These are phyloP conservation scores for Alisma plantagoaquatica DNA, from an alignment of 106 monocot genomes.

Conservation along the genomic window DNA sequence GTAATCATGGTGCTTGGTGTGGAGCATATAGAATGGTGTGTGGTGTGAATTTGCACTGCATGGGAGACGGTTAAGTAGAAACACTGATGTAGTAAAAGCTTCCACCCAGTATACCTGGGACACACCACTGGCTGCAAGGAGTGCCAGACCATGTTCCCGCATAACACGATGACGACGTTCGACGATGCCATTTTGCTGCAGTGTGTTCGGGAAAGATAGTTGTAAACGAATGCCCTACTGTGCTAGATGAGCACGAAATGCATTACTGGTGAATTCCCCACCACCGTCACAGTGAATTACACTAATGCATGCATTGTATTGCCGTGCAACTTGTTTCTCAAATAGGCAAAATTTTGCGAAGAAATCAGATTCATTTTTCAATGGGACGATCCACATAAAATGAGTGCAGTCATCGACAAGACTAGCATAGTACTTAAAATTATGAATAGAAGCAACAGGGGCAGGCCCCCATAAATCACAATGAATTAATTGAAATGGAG, in stretches of 20 bases:
- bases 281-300: not conserved
- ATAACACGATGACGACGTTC: not conserved
- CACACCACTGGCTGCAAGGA: not conserved
- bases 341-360: not conserved
- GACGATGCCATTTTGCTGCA: not conserved
- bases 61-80: constrained; percentile 6
- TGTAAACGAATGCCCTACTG: not conserved
- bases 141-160: not conserved
- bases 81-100: not conserved
- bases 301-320: not conserved
- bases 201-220: not conserved
- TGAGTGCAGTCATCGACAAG: not conserved
- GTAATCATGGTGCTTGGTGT: not conserved
- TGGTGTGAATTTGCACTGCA: not conserved
- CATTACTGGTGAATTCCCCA: not conserved
- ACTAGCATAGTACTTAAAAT: not conserved
- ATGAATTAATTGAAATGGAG: not conserved
- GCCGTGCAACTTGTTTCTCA: not conserved
- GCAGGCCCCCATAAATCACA: constrained; percentile 1
- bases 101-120: constrained; percentile 1
- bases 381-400: not conserved
- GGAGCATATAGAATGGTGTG: not conserved
- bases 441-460: not conserved
- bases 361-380: not conserved
- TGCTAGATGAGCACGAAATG: not conserved